Base-by-base conservation (phyloP, 2,329 filamentous ascomycete genomes). In the Chrysosphaeria jannelii region DNA sequence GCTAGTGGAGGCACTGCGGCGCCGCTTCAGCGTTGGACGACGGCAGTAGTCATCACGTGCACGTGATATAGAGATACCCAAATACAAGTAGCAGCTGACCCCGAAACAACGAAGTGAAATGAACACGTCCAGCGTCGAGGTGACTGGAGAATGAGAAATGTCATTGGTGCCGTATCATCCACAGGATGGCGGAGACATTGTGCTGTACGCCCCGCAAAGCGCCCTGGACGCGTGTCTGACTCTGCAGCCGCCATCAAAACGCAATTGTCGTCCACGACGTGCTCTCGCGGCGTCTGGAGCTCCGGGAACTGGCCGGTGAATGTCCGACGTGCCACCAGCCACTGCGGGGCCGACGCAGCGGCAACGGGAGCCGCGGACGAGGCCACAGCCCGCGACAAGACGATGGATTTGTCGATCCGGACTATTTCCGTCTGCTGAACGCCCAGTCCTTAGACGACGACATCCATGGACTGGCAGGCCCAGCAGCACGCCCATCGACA, bases 241-340 rank as follows among this genome's bases (percentile, higher is more conserved):
- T 5, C 15, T 20, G 11, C 36, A 93, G 85, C 24, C 85, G 81
- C 30, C 78, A 91, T 42, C 71, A 75, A 38, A 76, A 90, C 46
- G 70, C 79, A 12, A 66, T 97, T 27, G 85, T 97, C 21, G 66
- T 93, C 18, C 79, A 74, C 38, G 81, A 97, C 45, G 71, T 66
- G 22, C 55, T 63, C 14, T 90, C 79, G 5, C 69, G 68, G 31
- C 72, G 79, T 35, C 62, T 97, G 31, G 75, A 76, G 34, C 69
- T 91, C 24, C 68, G 72, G 29, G 65, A 53, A 29, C 48, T 78
- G 27, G 59, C 62, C 28, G n/a, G n/a, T n/a, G 64, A 79, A 38
- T 97, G 88, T 38, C 85, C 88, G n/a, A 75, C 76, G 36, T 91
- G 81, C 41, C 74, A 78, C 39, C 69, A 72, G 25, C 63, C 75